Evolutionary conservation across 495 filamentous ascomycete genomes (phyloP).

Genomic region (Penicillium goetzii): DNA sequence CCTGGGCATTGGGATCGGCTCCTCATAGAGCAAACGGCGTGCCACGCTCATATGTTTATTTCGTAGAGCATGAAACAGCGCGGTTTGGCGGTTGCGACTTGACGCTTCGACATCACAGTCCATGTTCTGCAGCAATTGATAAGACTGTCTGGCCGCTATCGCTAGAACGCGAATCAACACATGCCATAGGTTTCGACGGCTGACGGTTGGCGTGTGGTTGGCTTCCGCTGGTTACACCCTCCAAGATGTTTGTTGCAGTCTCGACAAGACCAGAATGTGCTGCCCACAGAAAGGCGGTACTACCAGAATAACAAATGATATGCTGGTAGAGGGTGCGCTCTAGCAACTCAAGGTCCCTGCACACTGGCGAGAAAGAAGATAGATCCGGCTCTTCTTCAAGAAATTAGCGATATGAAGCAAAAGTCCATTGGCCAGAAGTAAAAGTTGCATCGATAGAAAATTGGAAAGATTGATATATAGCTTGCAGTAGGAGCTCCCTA

Average conservation of each 20-base stretch:
- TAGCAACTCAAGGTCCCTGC: not conserved
- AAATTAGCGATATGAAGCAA: not conserved
- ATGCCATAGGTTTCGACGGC: not conserved
- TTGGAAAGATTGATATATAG: not conserved
- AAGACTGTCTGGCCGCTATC: not conserved
- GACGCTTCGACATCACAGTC: not conserved
- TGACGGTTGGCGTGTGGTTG: not conserved
- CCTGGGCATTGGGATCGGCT: not conserved
- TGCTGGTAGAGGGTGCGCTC: not conserved
- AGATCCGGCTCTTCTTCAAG: not conserved
- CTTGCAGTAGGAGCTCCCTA: not conserved
- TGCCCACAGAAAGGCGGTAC: not conserved
- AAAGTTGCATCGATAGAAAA: not conserved
- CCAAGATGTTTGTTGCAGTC: not conserved
- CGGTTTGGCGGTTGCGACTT: not conserved
- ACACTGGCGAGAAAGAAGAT: not conserved
- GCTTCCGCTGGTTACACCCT: not conserved
- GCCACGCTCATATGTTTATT: not conserved
- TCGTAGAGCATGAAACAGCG: not conserved
- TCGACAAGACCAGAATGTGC: not conserved
- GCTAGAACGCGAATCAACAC: not conserved
- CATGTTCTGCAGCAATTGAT: not conserved
- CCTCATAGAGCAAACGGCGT: not conserved
- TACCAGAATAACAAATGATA: not conserved
- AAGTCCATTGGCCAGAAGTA: not conserved